Evolutionary conservation across 129 eudicot species (phyloP), one percentile per base, ranked within the genome.

Genomic region (Deinandra increscens): DNA sequence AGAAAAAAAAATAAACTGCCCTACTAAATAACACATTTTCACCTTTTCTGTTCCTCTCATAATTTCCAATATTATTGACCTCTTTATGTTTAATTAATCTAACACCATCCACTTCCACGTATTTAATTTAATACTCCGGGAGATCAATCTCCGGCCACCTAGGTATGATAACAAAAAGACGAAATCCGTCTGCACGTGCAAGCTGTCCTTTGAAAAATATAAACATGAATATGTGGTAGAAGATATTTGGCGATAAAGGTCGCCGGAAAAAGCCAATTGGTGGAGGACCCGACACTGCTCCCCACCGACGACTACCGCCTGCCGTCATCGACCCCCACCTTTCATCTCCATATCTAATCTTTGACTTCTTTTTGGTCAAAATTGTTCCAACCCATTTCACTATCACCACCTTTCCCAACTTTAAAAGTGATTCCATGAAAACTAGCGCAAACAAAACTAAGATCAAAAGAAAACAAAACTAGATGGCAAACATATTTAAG

Each of bases 231-330:
- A 22, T 51, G 60, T 51, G 73, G 73, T 69, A 1, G n/a, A n/a
- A n/a, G 20, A 68, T 68, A 68, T 49, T 68, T 34, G 61, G 61
- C 56, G 61, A 61, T 20, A n/a, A 68, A 69, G 38, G 53, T 19
- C 74, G 74, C 64, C 74, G 74, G 74, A 69, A 69, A 69, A 69
- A n/a, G 38, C 74, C 74, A 69, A 69, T 10, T 14, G 39, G 74
- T 69, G 74, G 74, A 14, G 74, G 74, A 54, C 74, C 74, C 74
- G 7, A 12, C 64, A 43, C 56, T 69, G 74, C 22, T 69, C 64
- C 74, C 74, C 64, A 69, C 74, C 74, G 74, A 69, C 74, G 38
- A 34, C 64, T 55, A 71, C 49, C 73, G 60, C 37, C 78, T 75
- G 68, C 79, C 68, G 54, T 58, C 79, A 38, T 26, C 53, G n/a